phyloP scores from a whole-genome alignment of 305 asterid species.

The Lippia alba region DNA sequence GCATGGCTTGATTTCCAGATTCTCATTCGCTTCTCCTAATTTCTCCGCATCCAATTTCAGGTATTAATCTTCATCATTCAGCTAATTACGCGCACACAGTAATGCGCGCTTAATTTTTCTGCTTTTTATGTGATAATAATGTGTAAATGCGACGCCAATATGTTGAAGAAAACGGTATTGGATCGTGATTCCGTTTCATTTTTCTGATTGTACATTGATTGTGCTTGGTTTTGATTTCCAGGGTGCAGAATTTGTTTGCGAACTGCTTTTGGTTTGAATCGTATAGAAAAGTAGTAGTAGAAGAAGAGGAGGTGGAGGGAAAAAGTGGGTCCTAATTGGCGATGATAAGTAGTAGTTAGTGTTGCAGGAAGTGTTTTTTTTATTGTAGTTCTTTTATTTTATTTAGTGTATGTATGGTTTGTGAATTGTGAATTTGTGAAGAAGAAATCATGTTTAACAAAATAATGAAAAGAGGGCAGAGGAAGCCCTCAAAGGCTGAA shows the following conservation, averaged over 20 bases:
- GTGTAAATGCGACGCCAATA: slow-evolving; percentile 10
- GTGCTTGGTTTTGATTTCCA: slow-evolving; percentile 31
- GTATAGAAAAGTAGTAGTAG: slow-evolving; percentile 20
- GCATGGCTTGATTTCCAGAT: slow-evolving; percentile 32
- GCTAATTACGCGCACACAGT: slow-evolving; percentile 10
- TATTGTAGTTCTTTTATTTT: not conserved
- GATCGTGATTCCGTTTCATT: slow-evolving; percentile 20
- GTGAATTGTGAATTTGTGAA: slow-evolving; percentile 30
- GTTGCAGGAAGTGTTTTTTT: slow-evolving; percentile 23
- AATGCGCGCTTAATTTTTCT: slow-evolving; percentile 5
- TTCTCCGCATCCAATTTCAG: slow-evolving; percentile 35
- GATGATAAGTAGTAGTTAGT: slow-evolving; percentile 16
- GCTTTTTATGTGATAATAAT: slow-evolving; percentile 1
- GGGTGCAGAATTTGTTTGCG: slow-evolving; percentile 34
- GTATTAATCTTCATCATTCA: slow-evolving; percentile 29
- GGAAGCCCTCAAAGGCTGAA: slow-evolving; percentile 71
- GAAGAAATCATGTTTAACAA: slow-evolving; percentile 65
- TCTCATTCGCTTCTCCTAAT: slow-evolving; percentile 12
- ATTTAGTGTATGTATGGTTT: slow-evolving; percentile 25
- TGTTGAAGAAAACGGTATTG: not conserved
- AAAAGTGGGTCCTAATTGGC: slow-evolving; percentile 22
- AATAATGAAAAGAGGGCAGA: slow-evolving; percentile 81
- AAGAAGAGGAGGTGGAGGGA: slow-evolving; percentile 10
- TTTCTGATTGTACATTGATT: slow-evolving; percentile 20
- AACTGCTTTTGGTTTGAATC: slow-evolving; percentile 33